Evolutionary conservation across 129 eudicot species (phyloP), one percentile per base, ranked within the genome.

Genomic region (Flaveria linearis): DNA sequence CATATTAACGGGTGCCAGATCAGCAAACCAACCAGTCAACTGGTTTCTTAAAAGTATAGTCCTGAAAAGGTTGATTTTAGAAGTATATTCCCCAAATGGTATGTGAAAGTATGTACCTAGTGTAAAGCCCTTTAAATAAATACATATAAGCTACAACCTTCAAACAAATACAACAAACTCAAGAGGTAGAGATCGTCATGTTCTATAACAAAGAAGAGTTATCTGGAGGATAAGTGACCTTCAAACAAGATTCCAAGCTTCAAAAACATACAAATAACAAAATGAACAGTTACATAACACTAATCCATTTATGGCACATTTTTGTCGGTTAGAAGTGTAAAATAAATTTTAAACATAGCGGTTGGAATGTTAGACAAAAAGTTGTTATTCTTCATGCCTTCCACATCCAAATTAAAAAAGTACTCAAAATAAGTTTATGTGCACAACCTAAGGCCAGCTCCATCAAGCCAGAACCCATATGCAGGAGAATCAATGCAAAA

Each of bases 181-280:
- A 61, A 61, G 3, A 61, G 68, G 68, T 68, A 68, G 39, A 68
- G 41, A 68, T 43, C 33, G 7, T 45, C 20, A 45, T 22, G 33
- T 45, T 43, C 73, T 45, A 18, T 45, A 9, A 68, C 49, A 68
- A 68, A 10, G 57, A 18, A 52, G 57, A 16, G 22, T 52, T 42
- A 57, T 43, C 73, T 25, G 14, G 20, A 68, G 55, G 55, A 36
- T 22, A 68, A 17, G 39, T 25, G 20, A 13, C 39, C 73, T 46
- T 45, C 73, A 68, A 45, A 68, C 41, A 45, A 68, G 13, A 43
- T 45, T 68, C 30, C 52, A 25, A 12, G 57, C 56, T 68, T 68
- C 17, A 68, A n/a, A 26, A 43, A 68, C 36, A 68, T 1, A 39
- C 41, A 68, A 68, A 68, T 22, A 52, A 52, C 58, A 18, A 41